These are phyloP conservation scores for Penicillium sp. DNA, from an alignment of 2,329 filamentous ascomycete species.

Conservation along the genomic window DNA sequence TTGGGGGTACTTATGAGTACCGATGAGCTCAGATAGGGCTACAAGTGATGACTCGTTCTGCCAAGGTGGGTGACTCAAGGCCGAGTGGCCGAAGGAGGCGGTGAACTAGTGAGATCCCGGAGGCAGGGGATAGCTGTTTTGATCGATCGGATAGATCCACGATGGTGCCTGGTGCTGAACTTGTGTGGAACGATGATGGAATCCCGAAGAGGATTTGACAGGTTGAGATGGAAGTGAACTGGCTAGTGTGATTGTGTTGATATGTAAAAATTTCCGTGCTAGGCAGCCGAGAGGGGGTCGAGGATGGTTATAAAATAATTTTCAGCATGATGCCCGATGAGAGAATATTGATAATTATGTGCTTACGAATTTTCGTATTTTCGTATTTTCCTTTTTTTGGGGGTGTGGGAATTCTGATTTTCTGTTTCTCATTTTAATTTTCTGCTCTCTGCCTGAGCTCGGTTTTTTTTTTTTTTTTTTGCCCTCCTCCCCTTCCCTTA, in stretches of 20 bases:
- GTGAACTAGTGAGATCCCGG: constrained; percentile 16
- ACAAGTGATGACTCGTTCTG: constrained; percentile 24
- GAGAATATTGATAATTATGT: background rate
- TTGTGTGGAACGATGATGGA: background rate
- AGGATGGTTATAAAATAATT: constrained; percentile 4
- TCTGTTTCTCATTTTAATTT: background rate
- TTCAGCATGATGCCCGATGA: background rate
- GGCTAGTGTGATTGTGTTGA: background rate
- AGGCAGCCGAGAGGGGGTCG: background rate
- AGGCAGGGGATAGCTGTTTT: constrained; percentile 1
- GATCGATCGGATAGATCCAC: background rate
- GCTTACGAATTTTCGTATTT: too few species aligned
- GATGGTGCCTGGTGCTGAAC: background rate
- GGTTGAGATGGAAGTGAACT: background rate
- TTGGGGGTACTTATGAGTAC: constrained; percentile 21
- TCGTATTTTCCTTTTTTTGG: too few species aligned
- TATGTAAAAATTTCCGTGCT: background rate
- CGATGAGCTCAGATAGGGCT: constrained; percentile 11
- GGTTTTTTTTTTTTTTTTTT: constrained; percentile 8
- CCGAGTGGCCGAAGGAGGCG: constrained; percentile 24
- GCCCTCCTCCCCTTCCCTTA: too few species aligned
- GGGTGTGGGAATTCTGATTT: too few species aligned
- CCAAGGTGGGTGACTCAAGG: constrained; percentile 28
- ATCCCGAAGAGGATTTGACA: background rate
- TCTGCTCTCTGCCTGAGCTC: background rate